phyloP scores from a whole-genome alignment of 2,329 filamentous ascomycete genomes.

The Penicillium olsonii region DNA sequence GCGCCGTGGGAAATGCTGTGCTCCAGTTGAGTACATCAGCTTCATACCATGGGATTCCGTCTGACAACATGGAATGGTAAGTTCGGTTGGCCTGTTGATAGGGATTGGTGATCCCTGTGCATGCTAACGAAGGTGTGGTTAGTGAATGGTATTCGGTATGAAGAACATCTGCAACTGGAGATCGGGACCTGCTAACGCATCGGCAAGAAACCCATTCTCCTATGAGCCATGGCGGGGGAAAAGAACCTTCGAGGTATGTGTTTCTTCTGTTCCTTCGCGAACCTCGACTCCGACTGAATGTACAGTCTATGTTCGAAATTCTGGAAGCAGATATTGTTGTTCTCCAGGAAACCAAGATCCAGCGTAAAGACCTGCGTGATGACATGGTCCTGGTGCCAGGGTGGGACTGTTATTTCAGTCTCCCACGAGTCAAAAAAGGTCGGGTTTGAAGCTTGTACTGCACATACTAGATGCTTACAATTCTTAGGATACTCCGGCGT shows the following conservation, averaged over 20 bases:
- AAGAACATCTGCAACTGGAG: background rate
- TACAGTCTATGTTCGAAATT: slow-evolving; percentile 86
- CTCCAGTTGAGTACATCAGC: slow-evolving; percentile 1
- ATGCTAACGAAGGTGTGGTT: slow-evolving; percentile 25
- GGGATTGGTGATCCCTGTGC: background rate
- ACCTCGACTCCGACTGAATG: background rate
- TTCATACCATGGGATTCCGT: slow-evolving; percentile 66
- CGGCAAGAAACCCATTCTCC: slow-evolving; percentile 73
- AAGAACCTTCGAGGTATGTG: slow-evolving; percentile 65
- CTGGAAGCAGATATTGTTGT: slow-evolving; percentile 90
- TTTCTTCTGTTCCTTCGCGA: slow-evolving; percentile 1
- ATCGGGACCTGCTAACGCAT: background rate
- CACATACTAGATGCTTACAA: slow-evolving; percentile 9
- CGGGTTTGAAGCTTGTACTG: slow-evolving; percentile 11
- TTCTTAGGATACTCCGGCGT: slow-evolving; percentile 86
- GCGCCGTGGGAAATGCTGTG: slow-evolving; percentile 9
- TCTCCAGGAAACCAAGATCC: slow-evolving; percentile 96
- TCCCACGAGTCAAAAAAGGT: slow-evolving; percentile 94
- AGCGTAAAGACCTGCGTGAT: slow-evolving; percentile 85
- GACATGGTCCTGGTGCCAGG: slow-evolving; percentile 94
- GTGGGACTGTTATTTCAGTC: slow-evolving; percentile 95
- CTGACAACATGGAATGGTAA: slow-evolving; percentile 86
- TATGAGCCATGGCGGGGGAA: slow-evolving; percentile 80
- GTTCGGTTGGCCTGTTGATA: slow-evolving; percentile 22
- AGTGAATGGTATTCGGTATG: slow-evolving; percentile 79